These are phyloP conservation scores for Suhomyces kilbournensis DNA, from an alignment of 805 yeast species.

Conservation along the genomic window DNA sequence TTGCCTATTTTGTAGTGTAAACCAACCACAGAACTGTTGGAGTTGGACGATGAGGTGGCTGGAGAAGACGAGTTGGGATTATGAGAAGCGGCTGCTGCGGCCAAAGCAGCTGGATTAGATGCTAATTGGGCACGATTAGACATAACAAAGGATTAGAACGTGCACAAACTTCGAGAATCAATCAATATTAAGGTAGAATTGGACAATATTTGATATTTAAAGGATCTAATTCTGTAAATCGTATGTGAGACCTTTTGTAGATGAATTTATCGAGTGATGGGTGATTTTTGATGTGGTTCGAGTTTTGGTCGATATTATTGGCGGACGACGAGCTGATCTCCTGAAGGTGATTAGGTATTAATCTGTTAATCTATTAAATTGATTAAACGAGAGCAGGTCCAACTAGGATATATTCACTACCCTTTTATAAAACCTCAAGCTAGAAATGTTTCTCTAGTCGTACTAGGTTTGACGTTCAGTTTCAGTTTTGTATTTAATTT, in stretches of 20 bases:
- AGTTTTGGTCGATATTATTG: background rate
- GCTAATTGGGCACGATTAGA: conserved; percentile 26
- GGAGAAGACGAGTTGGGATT: conserved; percentile 17
- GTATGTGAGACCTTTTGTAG: too few species aligned
- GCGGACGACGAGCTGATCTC: background rate
- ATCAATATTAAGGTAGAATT: background rate
- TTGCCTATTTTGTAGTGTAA: conserved; percentile 77
- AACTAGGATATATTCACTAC: background rate
- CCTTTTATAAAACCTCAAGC: background rate
- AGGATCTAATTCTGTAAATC: too few species aligned
- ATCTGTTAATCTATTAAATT: background rate
- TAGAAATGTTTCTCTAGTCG: background rate
- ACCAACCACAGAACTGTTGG: conserved; percentile 47
- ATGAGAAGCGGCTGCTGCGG: conserved; percentile 35
- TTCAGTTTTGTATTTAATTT: background rate
- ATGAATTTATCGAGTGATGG: background rate
- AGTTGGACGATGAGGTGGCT: conserved; percentile 14
- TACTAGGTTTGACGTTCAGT: background rate
- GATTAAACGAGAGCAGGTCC: background rate
- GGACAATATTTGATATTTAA: background rate
- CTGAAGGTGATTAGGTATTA: background rate
- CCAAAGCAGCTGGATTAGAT: conserved; percentile 38
- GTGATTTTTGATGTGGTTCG: background rate
- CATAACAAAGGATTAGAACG: conserved; percentile 10
- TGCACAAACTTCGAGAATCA: too few species aligned